Conservation (phyloP, 257 asterid species). For the Knoxia roxburghii region DNA sequence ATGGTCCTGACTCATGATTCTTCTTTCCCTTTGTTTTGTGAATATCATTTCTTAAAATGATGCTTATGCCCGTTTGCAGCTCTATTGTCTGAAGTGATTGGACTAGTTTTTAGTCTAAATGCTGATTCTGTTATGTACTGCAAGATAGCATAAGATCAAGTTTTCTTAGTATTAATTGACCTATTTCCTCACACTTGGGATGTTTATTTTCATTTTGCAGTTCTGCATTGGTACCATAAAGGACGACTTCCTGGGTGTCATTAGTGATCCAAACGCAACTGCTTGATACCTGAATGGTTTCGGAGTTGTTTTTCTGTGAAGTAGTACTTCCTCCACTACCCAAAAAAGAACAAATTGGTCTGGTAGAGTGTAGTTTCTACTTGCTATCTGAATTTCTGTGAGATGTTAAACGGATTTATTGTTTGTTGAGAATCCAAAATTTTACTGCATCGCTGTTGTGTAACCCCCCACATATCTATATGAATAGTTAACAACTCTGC, state of each 20-base stretch:
- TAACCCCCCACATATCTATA: too few species aligned
- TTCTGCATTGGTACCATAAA: conserved; percentile 92
- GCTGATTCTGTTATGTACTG: neutral
- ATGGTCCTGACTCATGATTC: neutral
- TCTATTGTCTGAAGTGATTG: neutral
- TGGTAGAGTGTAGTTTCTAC: neutral
- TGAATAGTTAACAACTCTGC: too few species aligned
- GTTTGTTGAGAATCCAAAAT: neutral
- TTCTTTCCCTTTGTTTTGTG: neutral
- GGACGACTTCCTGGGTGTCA: conserved; percentile 93
- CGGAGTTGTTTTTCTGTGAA: too few species aligned
- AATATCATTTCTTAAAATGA: neutral
- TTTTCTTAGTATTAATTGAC: neutral
- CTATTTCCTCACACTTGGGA: neutral
- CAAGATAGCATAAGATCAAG: neutral
- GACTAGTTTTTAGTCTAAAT: neutral
- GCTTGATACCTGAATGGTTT: conserved; percentile 35
- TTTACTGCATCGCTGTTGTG: too few species aligned
- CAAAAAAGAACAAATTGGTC: too few species aligned
- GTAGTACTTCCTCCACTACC: too few species aligned
- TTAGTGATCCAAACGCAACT: conserved; percentile 81
- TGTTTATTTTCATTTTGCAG: conserved; percentile 32
- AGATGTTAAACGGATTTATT: neutral
- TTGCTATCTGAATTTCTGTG: neutral
- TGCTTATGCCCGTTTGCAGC: neutral